phyloP scores from a whole-genome alignment of 768 basidiomycete species.

The Xerocomellus amylosporus region DNA sequence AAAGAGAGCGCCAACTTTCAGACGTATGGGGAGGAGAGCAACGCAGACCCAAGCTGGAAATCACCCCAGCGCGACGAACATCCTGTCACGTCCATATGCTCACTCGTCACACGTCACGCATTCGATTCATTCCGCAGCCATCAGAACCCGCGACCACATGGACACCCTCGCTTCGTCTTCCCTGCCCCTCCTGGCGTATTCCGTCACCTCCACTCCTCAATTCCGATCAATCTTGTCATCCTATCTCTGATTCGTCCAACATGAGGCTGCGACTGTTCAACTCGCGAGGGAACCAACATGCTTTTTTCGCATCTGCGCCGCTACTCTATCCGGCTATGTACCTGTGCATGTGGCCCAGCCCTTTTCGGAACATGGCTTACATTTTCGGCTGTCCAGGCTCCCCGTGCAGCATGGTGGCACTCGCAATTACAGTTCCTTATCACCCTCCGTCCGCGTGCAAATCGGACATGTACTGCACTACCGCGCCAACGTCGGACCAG shows the following conservation, averaged over 20 bases:
- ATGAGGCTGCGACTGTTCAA: neutral
- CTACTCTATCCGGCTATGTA: no score
- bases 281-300: no score
- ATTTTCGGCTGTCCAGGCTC: neutral
- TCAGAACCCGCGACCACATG: conserved; percentile 13
- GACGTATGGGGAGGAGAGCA: conserved; percentile 26
- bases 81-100: conserved; percentile 12
- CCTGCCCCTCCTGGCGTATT: neutral
- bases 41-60: conserved; percentile 19
- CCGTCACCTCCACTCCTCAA: neutral
- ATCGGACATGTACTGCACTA: neutral
- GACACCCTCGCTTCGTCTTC: neutral
- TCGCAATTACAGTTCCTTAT: neutral
- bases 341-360: conserved; percentile 9
- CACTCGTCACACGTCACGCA: conserved; percentile 7
- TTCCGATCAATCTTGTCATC: conserved; percentile 2
- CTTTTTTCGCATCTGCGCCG: no score
- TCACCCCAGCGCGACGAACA: conserved; percentile 6
- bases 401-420: neutral
- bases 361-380: neutral
- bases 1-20: conserved; percentile 22
- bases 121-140: conserved; percentile 8
- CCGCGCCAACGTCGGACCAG: neutral
- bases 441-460: neutral
- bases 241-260: conserved; percentile 1